Base-by-base conservation (phyloP, 345 rosid species). In the Hevea brasiliensis region DNA sequence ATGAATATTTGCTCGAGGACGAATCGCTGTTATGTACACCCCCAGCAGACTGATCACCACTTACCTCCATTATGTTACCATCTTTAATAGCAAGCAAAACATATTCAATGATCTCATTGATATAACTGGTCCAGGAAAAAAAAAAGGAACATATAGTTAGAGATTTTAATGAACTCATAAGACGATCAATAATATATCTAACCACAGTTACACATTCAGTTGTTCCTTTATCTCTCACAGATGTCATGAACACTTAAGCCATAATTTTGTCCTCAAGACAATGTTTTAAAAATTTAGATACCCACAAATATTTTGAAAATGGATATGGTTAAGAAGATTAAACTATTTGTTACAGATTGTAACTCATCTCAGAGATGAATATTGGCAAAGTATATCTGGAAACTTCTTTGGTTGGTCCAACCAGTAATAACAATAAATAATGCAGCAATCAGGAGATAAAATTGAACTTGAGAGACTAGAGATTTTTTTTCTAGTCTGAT, bases 91-190 rank as follows among this genome's bases (percentile, higher is more conserved):
- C 71, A 80, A 90, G 88, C 81, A 91, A 80, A 77, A 91, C 8
- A 50, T 68, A 70, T 83, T 91, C 97, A 83, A 96, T 84, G 79
- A 93, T 76, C 84, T 96, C 95, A 82, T 96, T 96, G 83, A 96
- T 83, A 82, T 83, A 88, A 87, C 99, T 96, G 90, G 14, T 61
- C 40, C 45, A 18, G 37, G 32, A 13, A 29, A 2, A 23, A 40
- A 10, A 55, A 40, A 21, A 53, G 10, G 10, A 32, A 17, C 4
- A 53, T 23, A 72, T 21, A 55, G 29, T 41, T 53, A 56, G 15
- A 53, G 24, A 45, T 45, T 42, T 26, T 24, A 5, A 57, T 9
- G 7, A 20, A n/a, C 13, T 27, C 35, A 24, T 23, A 58, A 59
- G 23, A 72, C 13, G 18, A 50, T 35, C 66, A 71, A 60, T 20